Evolutionary conservation across 106 monocot genomes (phyloP), one percentile per base, ranked within the genome.

Genomic region (Dendrobium huoshanense): DNA sequence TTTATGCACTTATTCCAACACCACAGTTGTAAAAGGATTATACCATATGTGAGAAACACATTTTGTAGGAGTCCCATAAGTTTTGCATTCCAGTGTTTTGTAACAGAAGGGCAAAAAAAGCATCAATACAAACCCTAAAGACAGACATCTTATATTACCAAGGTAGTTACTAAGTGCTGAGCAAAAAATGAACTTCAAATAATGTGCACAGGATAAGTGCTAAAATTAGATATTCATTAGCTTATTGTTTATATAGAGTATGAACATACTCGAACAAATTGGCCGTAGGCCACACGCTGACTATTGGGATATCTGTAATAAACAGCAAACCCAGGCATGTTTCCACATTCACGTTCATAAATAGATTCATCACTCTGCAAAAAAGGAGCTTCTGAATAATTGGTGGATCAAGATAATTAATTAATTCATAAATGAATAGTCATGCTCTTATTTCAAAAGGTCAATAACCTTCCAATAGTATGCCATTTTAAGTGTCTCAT

Each of bases 271-370:
- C 84, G 85, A 67, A 99, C 72, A 82, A 93, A 99, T 80, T 93
- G 92, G 22, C 78, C n/a, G 80, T 88, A 99, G 25, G 95, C 80
- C 41, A 99, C 88, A 70, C 95, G 99, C 81, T 92, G 92, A 79
- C 94, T 94, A 75, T 99, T 86, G 42, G 93, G 95, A 79, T 64
- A 86, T 90, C 88, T 89, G 85, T 89, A 89, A 83, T 90, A 93
- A 67, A 99, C 88, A 77, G 93, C 91, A 87, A 99, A 99, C 11
- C 99, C 99, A 40, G 99, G 95, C 95, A 88, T 99, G 80, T 93
- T 99, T 83, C 92, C 95, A 87, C 99, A 99, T 87, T 99, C 99
- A 5, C 85, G 88, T 84, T 99, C 99, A 89, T 95, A 99, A 61
- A 95, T 80, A 76, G 91, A 88, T 81, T 99, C 99, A 80, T 88